phyloP scores from a whole-genome alignment of 768 basidiomycete species.

The Mycena pura region DNA sequence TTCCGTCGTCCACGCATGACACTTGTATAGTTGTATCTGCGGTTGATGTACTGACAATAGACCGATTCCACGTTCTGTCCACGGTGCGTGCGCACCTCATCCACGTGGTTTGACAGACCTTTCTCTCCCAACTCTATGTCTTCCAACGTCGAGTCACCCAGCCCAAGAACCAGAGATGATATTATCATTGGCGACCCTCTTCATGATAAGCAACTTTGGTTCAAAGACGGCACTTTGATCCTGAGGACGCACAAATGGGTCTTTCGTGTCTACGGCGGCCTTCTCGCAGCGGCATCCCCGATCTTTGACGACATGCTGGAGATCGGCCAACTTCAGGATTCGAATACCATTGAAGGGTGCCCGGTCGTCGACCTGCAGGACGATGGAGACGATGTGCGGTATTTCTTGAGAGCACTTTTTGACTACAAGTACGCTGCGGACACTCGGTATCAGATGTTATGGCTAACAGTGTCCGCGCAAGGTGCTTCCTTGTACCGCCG shows the following conservation, averaged over 20 bases:
- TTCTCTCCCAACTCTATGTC: no score
- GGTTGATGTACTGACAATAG: no score
- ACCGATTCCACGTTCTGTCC: no score
- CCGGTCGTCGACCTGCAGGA: conserved; percentile 24
- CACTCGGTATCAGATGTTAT: no score
- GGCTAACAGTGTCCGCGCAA: no score
- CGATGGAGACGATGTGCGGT: neutral
- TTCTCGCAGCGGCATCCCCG: conserved; percentile 12
- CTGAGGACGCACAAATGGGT: neutral
- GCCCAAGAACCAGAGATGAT: no score
- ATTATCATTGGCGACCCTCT: no score
- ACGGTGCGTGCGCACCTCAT: no score
- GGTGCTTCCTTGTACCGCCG: conserved; percentile 8
- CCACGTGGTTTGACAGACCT: no score
- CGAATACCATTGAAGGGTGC: conserved; percentile 10
- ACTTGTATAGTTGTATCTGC: no score
- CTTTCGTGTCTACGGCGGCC: conserved; percentile 23
- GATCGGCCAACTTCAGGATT: conserved; percentile 2
- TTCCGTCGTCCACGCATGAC: no score
- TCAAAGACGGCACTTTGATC: conserved; percentile 22
- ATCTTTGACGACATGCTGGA: conserved; percentile 22
- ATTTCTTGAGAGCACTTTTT: conserved; percentile 15
- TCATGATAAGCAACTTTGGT: conserved; percentile 14
- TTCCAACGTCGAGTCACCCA: no score
- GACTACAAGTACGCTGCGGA: conserved; percentile 8